Evolutionary conservation across 306 rosid genomes (phyloP), one percentile per base, ranked within the genome.

Genomic region (Rosa multiflora): DNA sequence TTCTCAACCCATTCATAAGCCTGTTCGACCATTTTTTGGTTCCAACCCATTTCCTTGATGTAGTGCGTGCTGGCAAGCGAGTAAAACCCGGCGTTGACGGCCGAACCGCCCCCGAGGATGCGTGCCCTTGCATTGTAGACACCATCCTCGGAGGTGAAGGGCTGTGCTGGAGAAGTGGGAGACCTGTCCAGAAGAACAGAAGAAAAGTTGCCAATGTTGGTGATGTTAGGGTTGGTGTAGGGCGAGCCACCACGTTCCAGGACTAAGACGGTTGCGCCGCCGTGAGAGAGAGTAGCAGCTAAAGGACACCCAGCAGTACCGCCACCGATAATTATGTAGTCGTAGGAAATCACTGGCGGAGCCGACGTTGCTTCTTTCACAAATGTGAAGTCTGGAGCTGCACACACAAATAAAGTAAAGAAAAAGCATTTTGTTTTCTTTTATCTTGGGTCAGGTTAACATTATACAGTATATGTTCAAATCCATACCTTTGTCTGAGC

Each of bases 241-340:
- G 97, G 97, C 9, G 97, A 93, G 20, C 94, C 97, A 72, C 96
- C 94, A 44, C 97, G 83, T 79, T 93, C 97, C 8, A 91, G 90
- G 70, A 89, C 88, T 53, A 88, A 49, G 35, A 93, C 90, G 40
- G 68, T 80, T 21, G 87, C 91, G 39, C 84, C 85, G 18, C 83
- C 87, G 43, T 89, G 89, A 9, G 93, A 91, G 3, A 91, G 93
- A 5, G 97, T 91, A 70, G 94, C 93, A 29, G 94, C 97, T 18
- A 93, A 76, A 21, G 98, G 97, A 85, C 98, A 91, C n/a, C 98
- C 94, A 18, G 90, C 74, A 53, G 97, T 86, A 59, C 98, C 98
- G 76, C 98, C 97, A 2, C 94, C 98, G 21, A 91, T 86, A n/a
- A 88, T 76, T 64, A 91, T 91, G 77, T 91, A 93, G 63, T 93